Conservation (phyloP, 306 rosid species). For the Glycine tomentella region DNA sequence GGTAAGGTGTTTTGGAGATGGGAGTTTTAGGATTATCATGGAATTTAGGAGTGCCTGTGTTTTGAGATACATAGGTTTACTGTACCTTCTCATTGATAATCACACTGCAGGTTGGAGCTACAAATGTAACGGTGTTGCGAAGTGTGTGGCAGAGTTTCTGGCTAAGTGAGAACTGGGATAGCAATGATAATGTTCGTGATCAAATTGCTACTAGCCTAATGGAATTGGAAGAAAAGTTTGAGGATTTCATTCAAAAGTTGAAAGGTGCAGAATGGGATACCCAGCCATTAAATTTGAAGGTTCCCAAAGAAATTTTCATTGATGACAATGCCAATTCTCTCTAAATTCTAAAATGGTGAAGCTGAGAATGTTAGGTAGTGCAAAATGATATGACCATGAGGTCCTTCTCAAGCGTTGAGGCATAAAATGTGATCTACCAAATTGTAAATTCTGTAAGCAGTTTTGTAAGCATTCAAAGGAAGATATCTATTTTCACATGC, state of each 20-base stretch:
- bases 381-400: conserved; percentile 4
- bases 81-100: conserved; percentile 26
- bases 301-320: conserved; percentile 67
- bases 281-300: conserved; percentile 66
- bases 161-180: conserved; percentile 74
- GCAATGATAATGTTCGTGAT: conserved; percentile 44
- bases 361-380: conserved; percentile 3
- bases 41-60: background rate
- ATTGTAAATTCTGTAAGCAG: conserved; percentile 27
- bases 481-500: conserved; percentile 21
- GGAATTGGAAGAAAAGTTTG: conserved; percentile 75
- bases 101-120: conserved; percentile 77
- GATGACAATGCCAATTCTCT: conserved; percentile 57
- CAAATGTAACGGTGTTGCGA: conserved; percentile 74
- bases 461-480: conserved; percentile 34
- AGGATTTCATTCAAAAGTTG: conserved; percentile 72
- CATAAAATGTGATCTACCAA: conserved; percentile 25
- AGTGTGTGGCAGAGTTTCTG: conserved; percentile 91
- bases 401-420: conserved; percentile 24
- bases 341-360: conserved; percentile 43
- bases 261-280: conserved; percentile 77
- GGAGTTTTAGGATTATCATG: background rate
- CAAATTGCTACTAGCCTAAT: conserved; percentile 69
- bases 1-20: background rate
- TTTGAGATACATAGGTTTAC: background rate